These are phyloP conservation scores for Coniferiporia weirii DNA, from an alignment of 1,284 basidiomycete species.

Conservation along the genomic window DNA sequence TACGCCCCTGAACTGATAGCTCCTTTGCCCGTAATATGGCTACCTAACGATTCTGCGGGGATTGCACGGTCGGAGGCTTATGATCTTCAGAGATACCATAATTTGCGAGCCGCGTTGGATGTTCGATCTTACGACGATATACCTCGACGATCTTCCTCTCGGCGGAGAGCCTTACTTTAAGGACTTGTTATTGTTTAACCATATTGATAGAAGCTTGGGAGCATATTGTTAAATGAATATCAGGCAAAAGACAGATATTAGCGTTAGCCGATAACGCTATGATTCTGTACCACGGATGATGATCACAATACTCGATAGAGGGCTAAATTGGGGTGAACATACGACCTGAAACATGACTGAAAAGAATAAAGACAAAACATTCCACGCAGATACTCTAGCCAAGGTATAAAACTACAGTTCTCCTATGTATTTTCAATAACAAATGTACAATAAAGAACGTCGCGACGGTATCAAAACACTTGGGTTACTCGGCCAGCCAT, in stretches of 20 bases:
- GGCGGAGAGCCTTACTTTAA: conserved; percentile 7
- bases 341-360: conserved; percentile 10
- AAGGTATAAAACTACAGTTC: conserved; percentile 15
- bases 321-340: conserved; percentile 3
- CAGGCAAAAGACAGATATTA: too few species aligned
- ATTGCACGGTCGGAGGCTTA: conserved; percentile 66
- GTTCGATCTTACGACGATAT: conserved; percentile 55
- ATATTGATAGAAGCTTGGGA: background rate
- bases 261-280: too few species aligned
- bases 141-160: conserved; percentile 23
- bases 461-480: background rate
- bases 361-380: conserved; percentile 10
- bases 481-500: conserved; percentile 68
- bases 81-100: conserved; percentile 67
- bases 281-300: background rate
- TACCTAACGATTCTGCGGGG: conserved; percentile 68
- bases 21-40: conserved; percentile 73
- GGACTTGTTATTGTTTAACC: conserved; percentile 1
- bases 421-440: conserved; percentile 10
- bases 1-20: conserved; percentile 78
- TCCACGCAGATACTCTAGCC: conserved; percentile 16
- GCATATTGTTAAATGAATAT: background rate
- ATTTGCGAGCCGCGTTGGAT: conserved; percentile 59
- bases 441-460: conserved; percentile 15
- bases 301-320: background rate